Conservation (phyloP, 2,329 filamentous ascomycete species). For the Aspergillus melleus region DNA sequence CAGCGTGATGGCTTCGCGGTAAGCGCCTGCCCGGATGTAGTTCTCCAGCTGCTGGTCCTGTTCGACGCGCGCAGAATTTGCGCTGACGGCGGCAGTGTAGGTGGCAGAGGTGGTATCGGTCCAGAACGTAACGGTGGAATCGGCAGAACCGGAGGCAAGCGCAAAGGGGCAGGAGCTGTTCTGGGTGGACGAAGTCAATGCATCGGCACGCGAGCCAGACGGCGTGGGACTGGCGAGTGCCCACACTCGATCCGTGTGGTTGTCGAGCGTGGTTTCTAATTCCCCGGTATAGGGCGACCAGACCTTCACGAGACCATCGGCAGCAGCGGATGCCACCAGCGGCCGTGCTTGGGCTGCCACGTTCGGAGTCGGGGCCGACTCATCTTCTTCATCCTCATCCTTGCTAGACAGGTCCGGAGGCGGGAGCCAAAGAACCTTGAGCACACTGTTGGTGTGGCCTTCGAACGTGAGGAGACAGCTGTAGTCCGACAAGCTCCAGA, state of each 20-base stretch:
- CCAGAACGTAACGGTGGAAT: conserved; percentile 95
- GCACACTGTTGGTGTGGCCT: conserved; percentile 90
- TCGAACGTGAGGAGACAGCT: conserved; percentile 92
- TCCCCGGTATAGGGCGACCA: conserved; percentile 90
- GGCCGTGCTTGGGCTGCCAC: conserved; percentile 36
- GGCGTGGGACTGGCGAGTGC: conserved; percentile 69
- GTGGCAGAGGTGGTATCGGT: conserved; percentile 84
- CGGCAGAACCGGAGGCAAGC: conserved; percentile 86
- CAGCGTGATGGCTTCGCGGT: conserved; percentile 87
- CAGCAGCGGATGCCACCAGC: conserved; percentile 76
- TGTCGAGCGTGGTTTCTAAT: conserved; percentile 85
- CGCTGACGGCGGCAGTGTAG: conserved; percentile 69
- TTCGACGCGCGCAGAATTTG: conserved; percentile 78
- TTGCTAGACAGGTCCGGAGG: conserved; percentile 42
- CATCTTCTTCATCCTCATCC: conserved; percentile 37
- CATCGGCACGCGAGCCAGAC: conserved; percentile 33
- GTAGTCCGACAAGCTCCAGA: conserved; percentile 93
- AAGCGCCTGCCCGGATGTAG: conserved; percentile 82
- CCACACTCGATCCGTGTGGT: conserved; percentile 96
- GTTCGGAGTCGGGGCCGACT: conserved; percentile 32
- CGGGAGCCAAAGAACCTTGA: conserved; percentile 88
- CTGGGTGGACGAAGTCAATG: conserved; percentile 31
- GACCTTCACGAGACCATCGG: conserved; percentile 92
- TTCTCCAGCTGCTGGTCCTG: conserved; percentile 95
- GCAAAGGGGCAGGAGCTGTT: conserved; percentile 54